Conservation (phyloP, 306 rosid species). For the Hippophae tibetana region DNA sequence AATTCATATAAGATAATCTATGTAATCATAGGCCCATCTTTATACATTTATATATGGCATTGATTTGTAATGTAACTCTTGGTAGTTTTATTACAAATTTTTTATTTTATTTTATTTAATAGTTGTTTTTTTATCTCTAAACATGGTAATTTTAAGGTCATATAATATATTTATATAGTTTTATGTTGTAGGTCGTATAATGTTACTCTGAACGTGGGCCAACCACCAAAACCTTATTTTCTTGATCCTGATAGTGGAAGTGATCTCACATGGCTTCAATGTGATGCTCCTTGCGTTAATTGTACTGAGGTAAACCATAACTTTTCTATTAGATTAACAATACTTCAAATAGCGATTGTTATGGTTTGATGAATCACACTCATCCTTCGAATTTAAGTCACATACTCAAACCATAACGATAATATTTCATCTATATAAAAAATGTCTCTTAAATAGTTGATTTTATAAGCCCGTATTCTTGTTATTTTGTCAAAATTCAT, state of each 20-base stretch:
- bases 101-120: not conserved
- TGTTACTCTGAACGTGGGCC: constrained; percentile 72
- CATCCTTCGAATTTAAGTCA: too few species aligned
- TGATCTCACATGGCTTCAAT: constrained; percentile 98
- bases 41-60: too few species aligned
- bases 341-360: too few species aligned
- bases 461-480: too few species aligned
- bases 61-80: too few species aligned
- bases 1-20: too few species aligned
- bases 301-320: constrained; percentile 60
- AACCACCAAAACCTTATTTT: constrained; percentile 78
- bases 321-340: not conserved
- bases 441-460: too few species aligned
- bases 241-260: constrained; percentile 91
- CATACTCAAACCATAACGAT: too few species aligned
- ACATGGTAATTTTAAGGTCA: not conserved
- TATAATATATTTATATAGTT: not conserved
- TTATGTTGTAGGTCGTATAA: constrained; percentile 60
- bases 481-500: too few species aligned
- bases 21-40: too few species aligned
- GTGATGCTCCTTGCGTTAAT: constrained; percentile 68
- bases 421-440: too few species aligned
- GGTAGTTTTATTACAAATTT: not conserved
- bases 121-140: not conserved
- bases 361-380: too few species aligned